Evolutionary conservation across 2,329 filamentous ascomycete species (phyloP).

Genomic region (Aspergillus unguis): DNA sequence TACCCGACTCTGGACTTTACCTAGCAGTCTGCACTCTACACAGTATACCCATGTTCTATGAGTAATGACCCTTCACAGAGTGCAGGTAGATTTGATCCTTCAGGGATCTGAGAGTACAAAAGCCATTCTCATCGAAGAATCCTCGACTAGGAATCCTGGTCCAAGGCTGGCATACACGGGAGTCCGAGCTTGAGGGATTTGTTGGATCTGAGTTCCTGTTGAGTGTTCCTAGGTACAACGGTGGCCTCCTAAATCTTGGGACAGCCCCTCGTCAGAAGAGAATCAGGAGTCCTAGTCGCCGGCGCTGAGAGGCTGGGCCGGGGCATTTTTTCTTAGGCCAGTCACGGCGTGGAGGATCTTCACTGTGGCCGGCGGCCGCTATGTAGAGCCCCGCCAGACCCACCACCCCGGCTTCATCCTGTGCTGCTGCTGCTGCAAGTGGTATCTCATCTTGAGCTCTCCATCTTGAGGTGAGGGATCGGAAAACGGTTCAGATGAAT

Average conservation of each 20-base stretch:
- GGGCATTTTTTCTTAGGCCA: conserved; percentile 16
- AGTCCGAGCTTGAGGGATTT: conserved; percentile 6
- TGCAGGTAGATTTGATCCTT: too few species aligned
- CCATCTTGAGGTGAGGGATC: neutral
- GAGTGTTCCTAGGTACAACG: neutral
- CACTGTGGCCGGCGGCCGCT: conserved; percentile 14
- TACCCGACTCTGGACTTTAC: conserved; percentile 14
- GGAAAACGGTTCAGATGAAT: too few species aligned
- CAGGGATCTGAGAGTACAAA: neutral
- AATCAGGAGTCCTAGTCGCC: neutral
- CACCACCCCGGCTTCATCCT: conserved; percentile 16
- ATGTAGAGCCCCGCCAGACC: conserved; percentile 18
- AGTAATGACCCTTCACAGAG: too few species aligned
- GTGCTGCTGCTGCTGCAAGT: too few species aligned
- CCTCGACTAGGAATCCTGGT: neutral
- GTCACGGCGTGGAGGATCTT: conserved; percentile 25
- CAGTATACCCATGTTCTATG: too few species aligned
- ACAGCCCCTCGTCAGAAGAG: neutral
- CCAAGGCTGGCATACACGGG: neutral
- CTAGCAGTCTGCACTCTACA: too few species aligned
- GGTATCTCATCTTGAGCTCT: neutral
- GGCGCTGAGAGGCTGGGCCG: conserved; percentile 9
- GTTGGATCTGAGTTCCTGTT: neutral
- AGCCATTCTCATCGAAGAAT: neutral
- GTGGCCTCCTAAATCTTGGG: neutral